A percentile compares a stretch with the other conserved stretches of the same genome.
phyloP scores from a whole-genome alignment of 2,329 filamentous ascomycete species.

The Leptographium galeiforme region DNA sequence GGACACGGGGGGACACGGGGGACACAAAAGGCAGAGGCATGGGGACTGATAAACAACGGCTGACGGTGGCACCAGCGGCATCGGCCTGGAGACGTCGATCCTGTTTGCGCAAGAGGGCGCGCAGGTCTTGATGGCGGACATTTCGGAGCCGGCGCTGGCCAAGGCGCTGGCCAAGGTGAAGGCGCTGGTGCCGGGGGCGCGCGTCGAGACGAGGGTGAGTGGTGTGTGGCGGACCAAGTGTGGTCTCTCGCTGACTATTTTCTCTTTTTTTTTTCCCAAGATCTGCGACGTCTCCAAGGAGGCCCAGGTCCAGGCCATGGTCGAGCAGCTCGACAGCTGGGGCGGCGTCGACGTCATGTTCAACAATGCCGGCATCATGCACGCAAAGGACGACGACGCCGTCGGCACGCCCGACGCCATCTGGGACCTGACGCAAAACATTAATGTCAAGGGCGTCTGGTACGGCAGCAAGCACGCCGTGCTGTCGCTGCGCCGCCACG shows the following conservation, averaged over 20 bases:
- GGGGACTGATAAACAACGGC: background rate
- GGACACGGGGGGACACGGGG: background rate
- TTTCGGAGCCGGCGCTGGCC: conserved; percentile 64
- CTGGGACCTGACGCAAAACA: conserved; percentile 86
- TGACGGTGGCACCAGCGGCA: conserved; percentile 41
- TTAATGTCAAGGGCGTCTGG: conserved; percentile 99
- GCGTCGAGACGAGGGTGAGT: conserved; percentile 50
- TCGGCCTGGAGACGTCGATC: conserved; percentile 82
- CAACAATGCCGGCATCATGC: conserved; percentile 98
- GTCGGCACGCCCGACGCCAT: conserved; percentile 76
- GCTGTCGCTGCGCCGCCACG: conserved; percentile 62
- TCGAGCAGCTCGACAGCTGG: conserved; percentile 67
- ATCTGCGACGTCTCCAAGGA: conserved; percentile 76
- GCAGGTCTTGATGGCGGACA: conserved; percentile 72
- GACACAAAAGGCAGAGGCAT: too few species aligned
- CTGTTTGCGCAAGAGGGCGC: conserved; percentile 84
- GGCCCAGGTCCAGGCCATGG: conserved; percentile 57
- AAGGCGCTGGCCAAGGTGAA: conserved; percentile 64
- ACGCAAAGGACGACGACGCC: conserved; percentile 66
- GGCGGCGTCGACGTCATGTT: conserved; percentile 86
- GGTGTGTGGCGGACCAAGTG: too few species aligned
- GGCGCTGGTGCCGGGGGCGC: conserved; percentile 51
- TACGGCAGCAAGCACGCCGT: conserved; percentile 89
- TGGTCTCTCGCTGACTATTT: background rate
- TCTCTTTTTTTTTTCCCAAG: too few species aligned